Conservation (phyloP, 768 basidiomycete species). For the Auriscalpium orientale region DNA sequence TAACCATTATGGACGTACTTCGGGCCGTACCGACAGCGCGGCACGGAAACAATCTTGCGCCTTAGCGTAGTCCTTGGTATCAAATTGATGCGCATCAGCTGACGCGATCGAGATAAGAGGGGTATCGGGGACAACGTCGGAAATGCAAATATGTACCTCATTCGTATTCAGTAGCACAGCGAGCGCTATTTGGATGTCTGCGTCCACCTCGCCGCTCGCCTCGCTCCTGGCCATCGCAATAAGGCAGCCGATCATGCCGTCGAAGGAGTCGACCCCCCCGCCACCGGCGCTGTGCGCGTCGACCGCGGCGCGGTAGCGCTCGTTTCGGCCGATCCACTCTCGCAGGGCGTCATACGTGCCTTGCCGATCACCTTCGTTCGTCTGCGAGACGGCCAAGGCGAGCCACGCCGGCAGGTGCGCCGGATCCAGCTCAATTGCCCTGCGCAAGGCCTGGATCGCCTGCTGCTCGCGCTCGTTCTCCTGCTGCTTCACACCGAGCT, state of each 20-base stretch:
- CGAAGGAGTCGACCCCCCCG: slow-evolving; percentile 35
- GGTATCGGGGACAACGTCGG: background rate
- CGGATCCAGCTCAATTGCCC: slow-evolving; percentile 77
- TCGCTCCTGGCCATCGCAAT: slow-evolving; percentile 71
- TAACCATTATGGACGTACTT: slow-evolving; percentile 41
- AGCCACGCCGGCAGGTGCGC: slow-evolving; percentile 76
- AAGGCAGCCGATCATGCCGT: slow-evolving; percentile 62
- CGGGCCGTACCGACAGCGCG: slow-evolving; percentile 80
- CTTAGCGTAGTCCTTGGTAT: slow-evolving; percentile 72
- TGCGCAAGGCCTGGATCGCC: slow-evolving; percentile 78
- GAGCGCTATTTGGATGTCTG: slow-evolving; percentile 92
- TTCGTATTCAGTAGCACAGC: slow-evolving; percentile 89
- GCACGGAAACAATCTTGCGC: slow-evolving; percentile 92
- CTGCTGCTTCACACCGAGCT: slow-evolving; percentile 94
- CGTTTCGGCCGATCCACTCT: slow-evolving; percentile 72
- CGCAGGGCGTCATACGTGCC: slow-evolving; percentile 75
- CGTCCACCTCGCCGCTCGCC: slow-evolving; percentile 61
- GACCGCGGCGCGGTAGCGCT: slow-evolving; percentile 43
- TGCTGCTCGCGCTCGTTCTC: slow-evolving; percentile 93
- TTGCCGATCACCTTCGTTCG: slow-evolving; percentile 76
- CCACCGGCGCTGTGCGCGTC: slow-evolving; percentile 25
- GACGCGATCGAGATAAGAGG: background rate
- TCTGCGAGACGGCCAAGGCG: slow-evolving; percentile 82
- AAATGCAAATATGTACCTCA: slow-evolving; percentile 45
- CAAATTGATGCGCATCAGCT: background rate